Base-by-base conservation (phyloP, 192 early-diverging fungal species). In the Podila horticola region DNA sequence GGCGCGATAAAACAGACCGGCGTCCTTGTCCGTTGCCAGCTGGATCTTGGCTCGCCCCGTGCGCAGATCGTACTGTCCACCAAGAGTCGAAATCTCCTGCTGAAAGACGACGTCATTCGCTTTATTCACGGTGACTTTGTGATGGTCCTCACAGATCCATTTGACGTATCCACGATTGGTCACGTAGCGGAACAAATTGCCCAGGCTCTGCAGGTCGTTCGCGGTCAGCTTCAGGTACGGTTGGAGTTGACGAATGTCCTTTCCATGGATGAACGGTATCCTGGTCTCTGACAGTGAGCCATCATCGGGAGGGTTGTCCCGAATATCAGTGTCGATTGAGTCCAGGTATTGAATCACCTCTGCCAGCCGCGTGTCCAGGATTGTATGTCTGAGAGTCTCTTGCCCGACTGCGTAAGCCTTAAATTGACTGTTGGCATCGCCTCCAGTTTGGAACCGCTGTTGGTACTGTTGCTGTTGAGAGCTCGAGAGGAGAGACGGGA, bases 71-170 rank as follows among this genome's bases (percentile, higher is more conserved):
- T 76, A 70, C 17, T 60, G 55, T 52, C 74, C 74, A 9, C 57
- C 58, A 5, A 76, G 24, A 1, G 10, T 58, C 12, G 51, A 10
- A 19, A 70, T 58, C 0, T 76, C 68, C 22, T 65, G 50, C 33
- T 70, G 68, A 51, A 76, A 70, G n/a, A 28, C 41, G 33, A 76
- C 28, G 22, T 76, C 74, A 34, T 70, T 67, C 20, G 22, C 30
- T 51, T 55, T 30, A 22, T 70, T 67, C 26, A 70, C 52, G 29
- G 67, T 76, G 26, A 63, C 61, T 38, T 55, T 67, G 34, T 70
- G 69, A 19, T 76, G 74, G 2, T 76, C 74, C 61, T 69, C 63
- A 45, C 74, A 76, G 9, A 76, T 34, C 74, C 74, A 76, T 31
- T 76, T 76, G 62, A 58, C 74, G 51, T 58, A 13, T 26, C 74